Evolutionary conservation across 75 land plant genomes (phyloP).

Genomic region (Azolla pinnata): DNA sequence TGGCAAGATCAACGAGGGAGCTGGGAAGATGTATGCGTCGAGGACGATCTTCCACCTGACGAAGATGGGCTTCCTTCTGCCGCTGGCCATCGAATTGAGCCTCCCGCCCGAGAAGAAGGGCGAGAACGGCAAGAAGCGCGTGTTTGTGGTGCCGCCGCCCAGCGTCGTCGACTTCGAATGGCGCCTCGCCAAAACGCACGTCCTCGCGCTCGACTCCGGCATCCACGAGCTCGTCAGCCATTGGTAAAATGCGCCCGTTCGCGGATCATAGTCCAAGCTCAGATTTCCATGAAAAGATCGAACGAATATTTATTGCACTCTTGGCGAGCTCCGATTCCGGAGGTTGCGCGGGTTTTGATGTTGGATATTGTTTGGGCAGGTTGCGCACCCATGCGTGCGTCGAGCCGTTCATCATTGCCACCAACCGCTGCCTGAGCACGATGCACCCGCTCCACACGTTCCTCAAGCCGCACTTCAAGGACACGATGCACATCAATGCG

Average conservation of each 20-base stretch:
- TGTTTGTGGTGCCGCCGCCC: conserved; percentile 19
- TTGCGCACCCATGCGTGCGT: conserved; percentile 24
- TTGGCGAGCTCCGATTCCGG: too few species aligned
- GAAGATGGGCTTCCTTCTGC: conserved; percentile 9
- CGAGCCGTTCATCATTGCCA: conserved; percentile 29
- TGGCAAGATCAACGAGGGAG: conserved; percentile 16
- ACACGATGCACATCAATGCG: conserved; percentile 31
- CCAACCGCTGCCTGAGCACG: conserved; percentile 23
- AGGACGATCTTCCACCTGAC: conserved; percentile 27
- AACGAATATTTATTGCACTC: too few species aligned
- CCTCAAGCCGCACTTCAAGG: conserved; percentile 20
- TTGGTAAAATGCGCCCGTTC: too few species aligned
- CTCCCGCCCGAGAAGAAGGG: conserved; percentile 14
- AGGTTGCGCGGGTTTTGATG: too few species aligned
- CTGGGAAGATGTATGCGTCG: conserved; percentile 20
- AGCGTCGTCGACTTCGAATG: conserved; percentile 15
- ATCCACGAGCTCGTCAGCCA: conserved; percentile 28
- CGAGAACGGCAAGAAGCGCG: conserved; percentile 2
- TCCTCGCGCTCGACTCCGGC: conserved; percentile 20
- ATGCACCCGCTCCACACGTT: conserved; percentile 24
- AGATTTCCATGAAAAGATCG: too few species aligned
- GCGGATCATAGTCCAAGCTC: too few species aligned
- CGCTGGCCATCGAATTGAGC: conserved; percentile 36
- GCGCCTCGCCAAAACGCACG: conserved; percentile 32
- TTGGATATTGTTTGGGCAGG: conserved; percentile 15